Evolutionary conservation across 805 yeast genomes (phyloP).

Genomic region (Sugiyamaella floridensis): DNA sequence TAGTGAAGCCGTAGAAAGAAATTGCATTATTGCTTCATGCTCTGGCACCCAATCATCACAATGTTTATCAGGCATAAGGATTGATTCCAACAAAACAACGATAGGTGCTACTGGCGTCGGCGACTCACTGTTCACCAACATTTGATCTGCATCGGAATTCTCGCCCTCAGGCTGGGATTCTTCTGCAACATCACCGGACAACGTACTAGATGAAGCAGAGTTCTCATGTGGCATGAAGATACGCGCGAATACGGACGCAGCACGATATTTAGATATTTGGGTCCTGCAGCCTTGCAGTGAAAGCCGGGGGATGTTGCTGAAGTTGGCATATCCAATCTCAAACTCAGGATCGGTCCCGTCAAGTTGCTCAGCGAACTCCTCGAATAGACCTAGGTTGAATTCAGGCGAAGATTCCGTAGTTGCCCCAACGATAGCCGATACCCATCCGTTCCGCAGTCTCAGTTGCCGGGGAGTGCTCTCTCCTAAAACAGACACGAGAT

Average conservation of each 20-base stretch:
- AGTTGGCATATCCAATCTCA: constrained; percentile 49
- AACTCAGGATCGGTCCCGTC: constrained; percentile 15
- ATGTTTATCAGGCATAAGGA: constrained; percentile 29
- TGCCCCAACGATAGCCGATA: constrained; percentile 40
- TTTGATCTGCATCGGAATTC: neutral
- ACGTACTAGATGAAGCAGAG: neutral
- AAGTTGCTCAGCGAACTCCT: constrained; percentile 16
- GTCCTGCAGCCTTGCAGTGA: constrained; percentile 43
- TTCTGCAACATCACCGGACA: no score
- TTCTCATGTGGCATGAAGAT: constrained; percentile 31
- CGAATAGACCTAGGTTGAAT: constrained; percentile 23
- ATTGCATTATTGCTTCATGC: constrained; percentile 49
- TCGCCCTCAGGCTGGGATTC: neutral
- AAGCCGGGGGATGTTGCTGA: constrained; percentile 50
- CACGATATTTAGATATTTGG: constrained; percentile 64
- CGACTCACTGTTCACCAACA: neutral
- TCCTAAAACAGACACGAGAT: constrained; percentile 9
- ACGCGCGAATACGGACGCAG: constrained; percentile 57
- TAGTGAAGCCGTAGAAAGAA: constrained; percentile 57
- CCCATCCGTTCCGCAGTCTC: constrained; percentile 43
- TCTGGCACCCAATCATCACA: constrained; percentile 24
- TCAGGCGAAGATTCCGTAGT: constrained; percentile 34
- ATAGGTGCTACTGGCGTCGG: neutral
- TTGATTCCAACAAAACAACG: constrained; percentile 26
- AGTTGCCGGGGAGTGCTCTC: neutral